A percentile compares a stretch with the other conserved stretches of the same genome.
These are phyloP conservation scores for Apiospora kogelbergensis DNA, from an alignment of 2,329 filamentous ascomycete genomes.

Conservation along the genomic window DNA sequence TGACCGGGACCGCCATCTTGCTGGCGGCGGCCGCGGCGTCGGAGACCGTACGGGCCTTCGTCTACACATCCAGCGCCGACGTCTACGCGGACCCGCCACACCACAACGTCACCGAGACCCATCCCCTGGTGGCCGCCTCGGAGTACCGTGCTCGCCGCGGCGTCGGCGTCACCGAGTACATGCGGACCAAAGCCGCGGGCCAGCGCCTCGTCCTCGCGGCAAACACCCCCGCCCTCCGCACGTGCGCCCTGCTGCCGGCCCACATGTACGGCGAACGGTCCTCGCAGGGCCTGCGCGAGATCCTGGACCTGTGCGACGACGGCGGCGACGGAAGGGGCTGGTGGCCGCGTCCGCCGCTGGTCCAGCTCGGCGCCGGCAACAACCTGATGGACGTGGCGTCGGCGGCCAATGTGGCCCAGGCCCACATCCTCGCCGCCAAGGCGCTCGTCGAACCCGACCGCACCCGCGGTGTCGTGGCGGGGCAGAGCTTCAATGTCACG, in stretches of 20 bases:
- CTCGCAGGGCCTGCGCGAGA: slow-evolving; percentile 26
- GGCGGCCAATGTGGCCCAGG: slow-evolving; percentile 25
- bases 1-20: slow-evolving; percentile 31
- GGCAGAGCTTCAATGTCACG: slow-evolving; percentile 37
- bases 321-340: slow-evolving; percentile 20
- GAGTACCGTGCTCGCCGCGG: slow-evolving; percentile 15
- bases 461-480: slow-evolving; percentile 22
- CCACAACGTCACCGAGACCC: slow-evolving; percentile 23
- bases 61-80: slow-evolving; percentile 33
- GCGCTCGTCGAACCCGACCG: slow-evolving; percentile 21
- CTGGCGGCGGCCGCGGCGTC: slow-evolving; percentile 23
- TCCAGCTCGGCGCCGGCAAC: slow-evolving; percentile 25
- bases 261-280: slow-evolving; percentile 35
- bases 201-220: slow-evolving; percentile 30
- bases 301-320: slow-evolving; percentile 19
- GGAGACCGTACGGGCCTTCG: slow-evolving; percentile 25
- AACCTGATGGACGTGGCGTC: slow-evolving; percentile 30
- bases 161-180: slow-evolving; percentile 19
- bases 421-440: slow-evolving; percentile 29
- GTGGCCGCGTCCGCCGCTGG: slow-evolving; percentile 22
- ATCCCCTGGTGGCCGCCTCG: slow-evolving; percentile 14
- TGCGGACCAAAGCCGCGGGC: slow-evolving; percentile 33
- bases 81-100: slow-evolving; percentile 28
- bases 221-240: slow-evolving; percentile 25
- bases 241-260: slow-evolving; percentile 26